Evolutionary conservation across 306 rosid genomes (phyloP).

Genomic region (Quillaja saponaria): DNA sequence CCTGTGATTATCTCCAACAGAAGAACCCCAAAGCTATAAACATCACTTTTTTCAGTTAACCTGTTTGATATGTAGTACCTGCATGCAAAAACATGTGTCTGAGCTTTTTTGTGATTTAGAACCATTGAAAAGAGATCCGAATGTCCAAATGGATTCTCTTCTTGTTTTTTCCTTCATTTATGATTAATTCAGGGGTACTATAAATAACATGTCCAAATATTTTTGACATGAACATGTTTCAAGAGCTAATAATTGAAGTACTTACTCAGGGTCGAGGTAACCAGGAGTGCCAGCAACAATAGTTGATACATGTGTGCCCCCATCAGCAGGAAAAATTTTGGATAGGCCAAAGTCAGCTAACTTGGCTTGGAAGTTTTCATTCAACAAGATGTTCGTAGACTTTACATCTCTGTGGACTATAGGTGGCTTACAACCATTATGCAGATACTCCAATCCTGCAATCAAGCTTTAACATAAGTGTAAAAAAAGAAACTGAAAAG

Average conservation of each 20-base stretch:
- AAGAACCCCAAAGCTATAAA: constrained; percentile 59
- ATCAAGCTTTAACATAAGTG: constrained; percentile 3
- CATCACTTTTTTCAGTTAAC: constrained; percentile 58
- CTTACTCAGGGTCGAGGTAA: constrained; percentile 52
- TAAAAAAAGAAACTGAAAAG: constrained; percentile 6
- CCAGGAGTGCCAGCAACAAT: constrained; percentile 50
- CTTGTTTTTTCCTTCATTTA: too few relatives aligned
- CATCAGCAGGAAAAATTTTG: constrained; percentile 33
- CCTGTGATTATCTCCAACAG: constrained; percentile 53
- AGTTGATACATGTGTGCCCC: constrained; percentile 31
- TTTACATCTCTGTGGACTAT: constrained; percentile 60
- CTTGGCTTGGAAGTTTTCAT: constrained; percentile 42
- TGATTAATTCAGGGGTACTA: too few relatives aligned
- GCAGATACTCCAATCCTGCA: constrained; percentile 51
- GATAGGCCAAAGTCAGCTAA: constrained; percentile 57
- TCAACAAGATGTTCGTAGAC: constrained; percentile 47
- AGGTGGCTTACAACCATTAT: constrained; percentile 26
- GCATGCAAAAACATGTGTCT: not conserved
- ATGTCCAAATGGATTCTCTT: too few relatives aligned
- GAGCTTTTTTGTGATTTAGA: not conserved
- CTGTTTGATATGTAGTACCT: constrained; percentile 43
- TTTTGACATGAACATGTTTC: too few relatives aligned
- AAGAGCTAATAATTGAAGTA: constrained; percentile 1
- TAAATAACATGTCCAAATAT: too few relatives aligned
- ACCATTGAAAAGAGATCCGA: not conserved